Evolutionary conservation across 495 filamentous ascomycete species (phyloP), one percentile per base, ranked within the genome.

Genomic region (Penicillium argentinense): DNA sequence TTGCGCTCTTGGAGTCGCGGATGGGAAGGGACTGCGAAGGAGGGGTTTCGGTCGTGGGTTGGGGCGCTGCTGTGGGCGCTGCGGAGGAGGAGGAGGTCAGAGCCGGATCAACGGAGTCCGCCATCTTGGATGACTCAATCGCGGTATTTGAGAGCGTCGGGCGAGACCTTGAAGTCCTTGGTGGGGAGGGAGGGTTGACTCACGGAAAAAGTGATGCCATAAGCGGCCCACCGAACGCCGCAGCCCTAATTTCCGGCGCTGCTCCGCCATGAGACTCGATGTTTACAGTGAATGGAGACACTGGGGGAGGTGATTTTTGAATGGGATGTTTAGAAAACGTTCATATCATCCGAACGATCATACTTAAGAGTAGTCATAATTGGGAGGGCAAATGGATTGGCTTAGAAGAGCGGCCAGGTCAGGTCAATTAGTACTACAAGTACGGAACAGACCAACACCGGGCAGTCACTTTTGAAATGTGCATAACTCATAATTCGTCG

Each of bases 131-230:
- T 57, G 56, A 57, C 44, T 55, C 44, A 51, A 57, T 54, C 48
- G 47, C 42, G 28, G 46, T 28, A 26, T 47, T 45, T 47, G 54
- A 42, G 41, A 43, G 29, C 45, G 40, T 43, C 27, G 39, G 54
- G 42, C 37, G 34, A 48, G 50, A 52, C 43, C 49, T 54, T 45
- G 47, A 49, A 46, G 51, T 57, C 57, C 63, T 56, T 66, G 68
- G 64, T 55, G 60, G 67, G 49, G 45, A 53, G 51, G 39, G 42
- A 58, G 51, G 41, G 53, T 63, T 69, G 69, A 70, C 59, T 72
- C 67, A 72, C 49, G 49, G 55, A 60, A 63, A 61, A 58, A 53
- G 41, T 66, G 61, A 69, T 70, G 67, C 65, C 67, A 68, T 66
- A 70, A 68, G 63, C 62, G 54, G 60, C 58, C 42, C 58, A 55